Evolutionary conservation across 805 yeast species (phyloP), one percentile per base, ranked within the genome.

Genomic region (Tetrapisispora arboricola): DNA sequence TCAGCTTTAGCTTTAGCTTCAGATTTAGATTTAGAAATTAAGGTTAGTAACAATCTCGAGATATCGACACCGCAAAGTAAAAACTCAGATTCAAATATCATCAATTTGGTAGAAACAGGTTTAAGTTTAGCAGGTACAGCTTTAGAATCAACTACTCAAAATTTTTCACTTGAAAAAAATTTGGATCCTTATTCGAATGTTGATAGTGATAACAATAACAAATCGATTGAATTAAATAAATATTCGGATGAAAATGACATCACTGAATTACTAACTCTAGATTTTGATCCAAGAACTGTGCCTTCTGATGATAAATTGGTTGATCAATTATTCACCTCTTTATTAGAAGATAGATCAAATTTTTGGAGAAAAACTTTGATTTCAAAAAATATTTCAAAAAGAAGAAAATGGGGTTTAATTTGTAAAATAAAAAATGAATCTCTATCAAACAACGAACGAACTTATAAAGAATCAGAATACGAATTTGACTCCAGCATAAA

Each of bases 321-420:
- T 2, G 51, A 57, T 35, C 32, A 28, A 5, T 32, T 49, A 25
- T 58, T 58, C 30, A 41, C 49, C 26, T 43, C 46, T 2, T 30
- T 57, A 22, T 36, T 57, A 32, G 40, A 51, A 21, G 52, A 49
- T 43, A 50, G 54, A 25, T 49, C 50, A 2, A 53, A 51, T 40
- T 54, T 53, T 33, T 57, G 61, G 53, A 52, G 51, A 15, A 50
- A 54, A 16, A 56, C 60, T 4, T 47, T 49, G 15, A 53, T 51
- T 36, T 37, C 55, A 27, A 44, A 48, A 27, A 44, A 34, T 31
- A 45, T 55, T 11, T 50, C 61, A 3, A 38, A 38, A 26, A 44
- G 44, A 27, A 50, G 62, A 33, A 58, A 58, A 45, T 57, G 62
- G 61, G 57, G 53, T 16, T 44, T 58, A 22, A 44, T 58, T 10